phyloP scores from a whole-genome alignment of 495 filamentous ascomycete genomes.

The Trichocladium uniseriatum region DNA sequence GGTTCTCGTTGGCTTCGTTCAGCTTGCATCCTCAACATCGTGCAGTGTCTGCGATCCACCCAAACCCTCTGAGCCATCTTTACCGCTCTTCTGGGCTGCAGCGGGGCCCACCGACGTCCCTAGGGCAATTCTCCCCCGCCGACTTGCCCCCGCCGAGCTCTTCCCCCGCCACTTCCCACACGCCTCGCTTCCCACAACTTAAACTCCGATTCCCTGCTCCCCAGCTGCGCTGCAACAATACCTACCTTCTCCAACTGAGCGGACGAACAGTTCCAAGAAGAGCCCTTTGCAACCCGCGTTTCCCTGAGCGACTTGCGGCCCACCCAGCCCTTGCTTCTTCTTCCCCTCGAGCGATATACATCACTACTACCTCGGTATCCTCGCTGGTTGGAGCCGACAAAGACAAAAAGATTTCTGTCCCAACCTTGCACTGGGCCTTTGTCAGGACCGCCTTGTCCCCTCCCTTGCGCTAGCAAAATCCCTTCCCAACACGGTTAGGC shows the following conservation, averaged over 20 bases:
- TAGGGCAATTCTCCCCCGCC: neutral
- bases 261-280: too few relatives aligned
- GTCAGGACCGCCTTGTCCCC: conserved; percentile 6
- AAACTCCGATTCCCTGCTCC: conserved; percentile 14
- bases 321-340: neutral
- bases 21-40: neutral
- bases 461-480: neutral
- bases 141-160: neutral
- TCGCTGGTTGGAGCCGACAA: neutral
- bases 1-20: neutral
- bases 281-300: neutral
- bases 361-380: too few relatives aligned
- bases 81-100: conserved; percentile 4
- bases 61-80: neutral
- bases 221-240: neutral
- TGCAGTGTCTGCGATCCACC: neutral
- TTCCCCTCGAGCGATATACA: neutral
- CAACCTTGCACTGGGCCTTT: neutral
- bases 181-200: conserved; percentile 11
- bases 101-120: neutral
- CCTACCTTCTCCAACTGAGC: neutral
- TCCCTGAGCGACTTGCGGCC: neutral
- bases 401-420: neutral
- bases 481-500: conserved; percentile 11
- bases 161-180: conserved; percentile 1